Evolutionary conservation across 176 grass and related monocot species (phyloP), one percentile per base, ranked within the genome.

Genomic region (Hsuehochloa calcarea): DNA sequence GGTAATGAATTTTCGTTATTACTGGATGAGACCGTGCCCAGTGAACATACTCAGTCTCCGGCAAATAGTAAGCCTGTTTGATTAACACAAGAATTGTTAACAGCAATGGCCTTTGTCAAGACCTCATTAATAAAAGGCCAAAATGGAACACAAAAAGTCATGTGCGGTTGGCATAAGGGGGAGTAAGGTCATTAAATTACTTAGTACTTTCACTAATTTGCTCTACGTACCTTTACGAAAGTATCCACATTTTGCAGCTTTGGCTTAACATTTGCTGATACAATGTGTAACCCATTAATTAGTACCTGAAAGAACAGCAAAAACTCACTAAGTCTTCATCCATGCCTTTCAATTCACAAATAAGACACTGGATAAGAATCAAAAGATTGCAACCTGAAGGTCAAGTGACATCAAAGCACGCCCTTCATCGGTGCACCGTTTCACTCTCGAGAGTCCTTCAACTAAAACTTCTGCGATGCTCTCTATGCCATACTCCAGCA

Each of bases 331-430:
- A 22, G 46, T 70, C 47, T 75, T 62, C 19, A 60, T 85, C 77
- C 27, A 82, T 80, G 60, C 12, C 73, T 22, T 83, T 59, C 52
- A 60, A 8, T 70, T 69, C 77, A 72, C 16, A 37, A 70, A 64
- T 27, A 31, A 55, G 54, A 22, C 23, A 78, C 29, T 29, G 50
- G 27, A 37, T 63, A 58, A 65, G 14, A 40, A 80, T 16, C 17
- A 75, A 88, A 79, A 47, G 45, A 77, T 46, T 19, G 26, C 66
- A 80, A 99, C 97, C 97, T 99, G 97, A 84, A 99, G 93, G 75
- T 99, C 97, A 73, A 99, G 90, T 70, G 92, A 99, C 97, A 99
- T 99, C 81, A 99, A 84, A 79, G 89, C 97, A 80, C 97, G 90
- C 4, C 97, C 93, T 94, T 96, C 97, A 82, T 99, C 97, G 11